Evolutionary conservation across 2,329 filamentous ascomycete species (phyloP).

Genomic region (Ascochyta viciae-villosae): DNA sequence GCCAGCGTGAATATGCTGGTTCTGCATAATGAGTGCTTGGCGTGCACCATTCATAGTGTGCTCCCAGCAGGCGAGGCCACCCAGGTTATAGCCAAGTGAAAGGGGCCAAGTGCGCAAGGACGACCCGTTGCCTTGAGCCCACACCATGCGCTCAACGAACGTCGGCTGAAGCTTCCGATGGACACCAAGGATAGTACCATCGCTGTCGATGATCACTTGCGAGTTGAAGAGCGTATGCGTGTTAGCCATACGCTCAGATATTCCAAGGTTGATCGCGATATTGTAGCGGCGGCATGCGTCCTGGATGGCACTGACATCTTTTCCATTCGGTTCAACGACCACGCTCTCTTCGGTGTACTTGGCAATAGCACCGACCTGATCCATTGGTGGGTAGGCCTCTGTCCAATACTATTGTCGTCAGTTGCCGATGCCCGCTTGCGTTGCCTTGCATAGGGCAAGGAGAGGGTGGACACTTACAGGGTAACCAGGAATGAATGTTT

Average conservation of each 20-base stretch:
- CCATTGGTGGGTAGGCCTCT: conserved; percentile 47
- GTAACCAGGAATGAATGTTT: conserved; percentile 49
- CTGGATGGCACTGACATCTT: conserved; percentile 42
- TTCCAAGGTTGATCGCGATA: conserved; percentile 45
- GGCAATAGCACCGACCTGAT: conserved; percentile 42
- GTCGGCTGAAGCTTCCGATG: conserved; percentile 50
- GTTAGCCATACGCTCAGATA: conserved; percentile 44
- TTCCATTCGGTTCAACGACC: conserved; percentile 40
- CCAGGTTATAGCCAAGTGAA: conserved; percentile 43
- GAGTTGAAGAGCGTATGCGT: conserved; percentile 48
- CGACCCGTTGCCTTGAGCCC: conserved; percentile 46
- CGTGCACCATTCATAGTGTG: conserved; percentile 49
- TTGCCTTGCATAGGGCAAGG: neutral
- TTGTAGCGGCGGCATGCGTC: conserved; percentile 41
- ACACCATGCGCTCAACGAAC: conserved; percentile 44
- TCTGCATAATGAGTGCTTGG: conserved; percentile 44
- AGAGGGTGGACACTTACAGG: conserved; percentile 30
- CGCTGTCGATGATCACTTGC: conserved; percentile 44
- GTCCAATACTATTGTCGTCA: conserved; percentile 36
- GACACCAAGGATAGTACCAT: conserved; percentile 45
- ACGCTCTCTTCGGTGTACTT: conserved; percentile 47
- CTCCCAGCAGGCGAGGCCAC: conserved; percentile 49
- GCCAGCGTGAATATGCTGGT: conserved; percentile 47
- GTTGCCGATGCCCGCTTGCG: conserved; percentile 1
- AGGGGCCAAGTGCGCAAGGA: conserved; percentile 41